Percentiles rank a stretch among this genome's conserved stretches.
Evolutionary conservation across 2,329 filamentous ascomycete genomes (phyloP).

Genomic region (Cytospora schulzeri): DNA sequence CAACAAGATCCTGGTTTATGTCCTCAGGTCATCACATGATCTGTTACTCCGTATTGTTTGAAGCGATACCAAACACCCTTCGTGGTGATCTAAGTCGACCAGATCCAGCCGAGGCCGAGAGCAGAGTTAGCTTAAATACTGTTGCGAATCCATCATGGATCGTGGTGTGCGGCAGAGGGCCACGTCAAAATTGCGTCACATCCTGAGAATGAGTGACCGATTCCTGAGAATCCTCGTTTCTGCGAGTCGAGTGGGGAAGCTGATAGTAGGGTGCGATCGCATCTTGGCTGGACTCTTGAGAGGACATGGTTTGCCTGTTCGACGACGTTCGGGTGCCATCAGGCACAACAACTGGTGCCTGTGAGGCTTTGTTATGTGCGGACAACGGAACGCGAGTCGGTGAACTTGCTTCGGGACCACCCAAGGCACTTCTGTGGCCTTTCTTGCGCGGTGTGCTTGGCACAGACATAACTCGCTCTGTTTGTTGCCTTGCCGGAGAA

Average conservation of each 20-base stretch:
- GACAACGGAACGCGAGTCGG: conserved; percentile 1
- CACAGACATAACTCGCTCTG: neutral
- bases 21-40: neutral
- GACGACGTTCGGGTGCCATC: neutral
- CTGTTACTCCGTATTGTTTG: neutral
- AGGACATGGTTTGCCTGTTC: neutral
- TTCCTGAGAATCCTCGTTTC: conserved; percentile 28
- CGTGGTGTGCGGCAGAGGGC: neutral
- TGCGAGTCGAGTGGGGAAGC: conserved; percentile 7
- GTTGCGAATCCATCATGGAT: neutral
- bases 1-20: neutral
- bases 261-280: conserved; percentile 23
- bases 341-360: neutral
- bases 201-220: conserved; percentile 28
- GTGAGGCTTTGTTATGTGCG: neutral
- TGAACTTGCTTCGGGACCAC: neutral
- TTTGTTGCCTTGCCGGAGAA: neutral
- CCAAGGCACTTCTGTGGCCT: neutral
- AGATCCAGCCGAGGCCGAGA: neutral
- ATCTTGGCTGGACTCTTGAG: conserved; percentile 1
- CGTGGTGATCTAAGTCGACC: neutral
- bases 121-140: neutral
- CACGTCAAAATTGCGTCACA: neutral
- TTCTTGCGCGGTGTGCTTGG: conserved; percentile 11
- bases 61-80: neutral